Evolutionary conservation across 2,329 filamentous ascomycete genomes (phyloP), one percentile per base, ranked within the genome.

Genomic region (Arthroderma uncinatum): DNA sequence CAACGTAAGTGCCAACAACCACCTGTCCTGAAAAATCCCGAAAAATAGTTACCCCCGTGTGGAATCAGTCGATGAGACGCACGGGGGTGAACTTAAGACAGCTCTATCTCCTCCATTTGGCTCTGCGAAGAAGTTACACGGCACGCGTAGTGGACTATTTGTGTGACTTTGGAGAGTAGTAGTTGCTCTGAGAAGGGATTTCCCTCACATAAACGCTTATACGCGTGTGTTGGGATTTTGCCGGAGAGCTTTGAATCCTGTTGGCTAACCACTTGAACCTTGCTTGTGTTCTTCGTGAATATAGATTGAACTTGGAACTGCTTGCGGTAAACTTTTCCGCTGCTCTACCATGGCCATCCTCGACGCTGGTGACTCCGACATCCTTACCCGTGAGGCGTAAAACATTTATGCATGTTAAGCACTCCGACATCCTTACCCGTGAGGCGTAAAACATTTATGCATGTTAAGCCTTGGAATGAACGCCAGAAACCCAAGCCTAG

Each of bases 291-390:
- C 23, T 48, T 44, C 33, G 21, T 25, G 28, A 52, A 39, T 71
- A 75, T 76, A 97, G 91, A 96, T 97, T 74, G 93, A 97, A 81
- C 83, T 98, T 66, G 93, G 93, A 72, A 97, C 91, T 73, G 91
- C 90, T 68, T 96, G 91, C 80, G 93, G 93, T 82, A 97, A 97
- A 82, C 87, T 98, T 74, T 98, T 95, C 87, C 84, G 90, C 69
- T 95, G 89, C 85, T 92, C 89, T 67, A 95, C 91, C 78, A 94
- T 98, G 87, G 86, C 91, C 69, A 87, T 97, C 73, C 80, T 97
- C 66, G 93, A 98, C 78, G 90, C 91, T 74, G 93, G 92, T 84
- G 87, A 97, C 84, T 95, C 89, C 67, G 93, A 98, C 78, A 98
- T 98, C 77, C 83, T 98, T 69, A 85, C 80, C 78, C 50, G 50